phyloP scores from a whole-genome alignment of 2,329 filamentous ascomycete genomes.

The Penicillium decumbens region DNA sequence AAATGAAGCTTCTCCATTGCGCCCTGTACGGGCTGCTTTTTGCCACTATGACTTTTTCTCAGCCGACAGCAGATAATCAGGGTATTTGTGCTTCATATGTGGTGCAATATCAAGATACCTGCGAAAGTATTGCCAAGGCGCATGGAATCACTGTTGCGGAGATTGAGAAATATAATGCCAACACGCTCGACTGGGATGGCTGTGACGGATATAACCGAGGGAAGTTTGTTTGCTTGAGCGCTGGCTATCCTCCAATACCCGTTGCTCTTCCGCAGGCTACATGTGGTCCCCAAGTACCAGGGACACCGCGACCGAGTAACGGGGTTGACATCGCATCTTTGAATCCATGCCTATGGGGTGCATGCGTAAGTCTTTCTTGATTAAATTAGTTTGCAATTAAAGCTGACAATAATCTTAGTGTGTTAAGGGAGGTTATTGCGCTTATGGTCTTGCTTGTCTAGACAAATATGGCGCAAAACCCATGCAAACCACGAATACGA shows the following conservation, averaged over 20 bases:
- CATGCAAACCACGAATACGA: too few relatives aligned
- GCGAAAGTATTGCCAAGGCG: constrained; percentile 30
- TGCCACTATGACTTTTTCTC: neutral
- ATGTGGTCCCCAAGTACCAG: constrained; percentile 47
- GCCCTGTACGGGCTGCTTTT: neutral
- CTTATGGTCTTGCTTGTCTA: neutral
- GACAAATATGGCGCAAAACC: neutral
- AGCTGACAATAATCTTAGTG: neutral
- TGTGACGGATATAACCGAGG: constrained; percentile 35
- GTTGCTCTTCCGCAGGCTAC: constrained; percentile 35
- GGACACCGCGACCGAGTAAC: constrained; percentile 32
- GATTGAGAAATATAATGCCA: constrained; percentile 42
- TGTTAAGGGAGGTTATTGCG: neutral
- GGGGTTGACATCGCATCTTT: constrained; percentile 21
- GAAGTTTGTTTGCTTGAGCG: constrained; percentile 39
- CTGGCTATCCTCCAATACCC: constrained; percentile 42
- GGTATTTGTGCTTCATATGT: constrained; percentile 35
- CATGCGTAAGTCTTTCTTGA: constrained; percentile 8
- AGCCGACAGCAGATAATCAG: neutral
- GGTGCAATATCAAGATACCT: constrained; percentile 35
- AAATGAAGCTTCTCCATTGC: neutral
- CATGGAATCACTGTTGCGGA: constrained; percentile 37
- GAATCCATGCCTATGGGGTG: constrained; percentile 6
- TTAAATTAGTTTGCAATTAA: neutral
- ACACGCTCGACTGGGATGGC: constrained; percentile 45